A percentile compares a stretch with the other conserved stretches of the same genome.
phyloP scores from a whole-genome alignment of 495 filamentous ascomycete genomes.

The Parachaetomium inaequale region DNA sequence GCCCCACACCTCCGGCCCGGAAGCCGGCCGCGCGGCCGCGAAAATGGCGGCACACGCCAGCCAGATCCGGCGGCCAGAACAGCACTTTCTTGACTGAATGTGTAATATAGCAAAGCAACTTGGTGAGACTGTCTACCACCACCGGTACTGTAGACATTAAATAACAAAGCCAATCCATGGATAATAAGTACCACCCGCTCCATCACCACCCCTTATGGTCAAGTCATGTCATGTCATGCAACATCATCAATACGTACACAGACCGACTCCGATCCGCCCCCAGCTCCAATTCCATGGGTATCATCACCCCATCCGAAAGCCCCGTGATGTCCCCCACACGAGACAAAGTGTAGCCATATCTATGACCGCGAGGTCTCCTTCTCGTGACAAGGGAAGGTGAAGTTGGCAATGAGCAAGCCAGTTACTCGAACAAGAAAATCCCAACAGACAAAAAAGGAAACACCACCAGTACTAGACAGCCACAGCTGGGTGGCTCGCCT shows the following conservation, averaged over 20 bases:
- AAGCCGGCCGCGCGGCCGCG: too few species aligned
- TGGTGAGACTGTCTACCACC: too few species aligned
- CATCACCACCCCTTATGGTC: too few species aligned
- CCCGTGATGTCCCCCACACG: not conserved
- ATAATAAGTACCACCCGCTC: too few species aligned
- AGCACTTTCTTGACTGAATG: too few species aligned
- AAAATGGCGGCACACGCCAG: too few species aligned
- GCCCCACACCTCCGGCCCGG: too few species aligned
- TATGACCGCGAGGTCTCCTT: conserved; percentile 8
- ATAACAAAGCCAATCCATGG: too few species aligned
- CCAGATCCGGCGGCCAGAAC: too few species aligned
- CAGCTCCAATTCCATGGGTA: not conserved
- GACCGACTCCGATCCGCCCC: not conserved
- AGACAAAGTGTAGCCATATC: not conserved
- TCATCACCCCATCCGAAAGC: not conserved
- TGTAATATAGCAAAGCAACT: too few species aligned
- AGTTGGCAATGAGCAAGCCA: not conserved
- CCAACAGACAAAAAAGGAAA: not conserved
- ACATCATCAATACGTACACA: not conserved
- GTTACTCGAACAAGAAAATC: not conserved
- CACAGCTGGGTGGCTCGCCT: not conserved
- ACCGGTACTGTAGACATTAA: too few species aligned
- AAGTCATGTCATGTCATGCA: too few species aligned
- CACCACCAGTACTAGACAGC: not conserved
- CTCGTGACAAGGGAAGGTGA: not conserved